Evolutionary conservation across 2,329 filamentous ascomycete genomes (phyloP).

Genomic region (Pseudophaeomoniella oleicola): DNA sequence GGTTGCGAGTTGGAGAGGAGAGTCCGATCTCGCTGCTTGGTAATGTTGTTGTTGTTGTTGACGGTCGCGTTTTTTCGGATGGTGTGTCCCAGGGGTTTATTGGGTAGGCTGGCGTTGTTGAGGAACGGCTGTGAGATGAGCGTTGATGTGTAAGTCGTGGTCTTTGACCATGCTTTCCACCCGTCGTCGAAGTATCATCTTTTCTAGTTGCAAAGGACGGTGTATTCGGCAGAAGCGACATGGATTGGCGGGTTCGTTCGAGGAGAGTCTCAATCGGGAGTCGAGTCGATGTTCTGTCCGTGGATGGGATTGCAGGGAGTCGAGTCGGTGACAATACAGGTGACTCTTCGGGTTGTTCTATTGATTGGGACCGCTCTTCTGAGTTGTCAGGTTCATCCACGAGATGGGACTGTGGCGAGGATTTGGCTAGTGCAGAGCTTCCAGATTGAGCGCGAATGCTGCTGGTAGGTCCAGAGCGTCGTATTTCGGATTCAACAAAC

Average conservation of each 20-base stretch:
- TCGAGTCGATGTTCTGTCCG: neutral
- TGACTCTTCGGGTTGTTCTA: too few species aligned
- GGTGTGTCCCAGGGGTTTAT: slow-evolving; percentile 44
- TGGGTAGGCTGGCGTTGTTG: slow-evolving; percentile 24
- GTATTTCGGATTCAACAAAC: too few species aligned
- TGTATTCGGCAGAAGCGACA: slow-evolving; percentile 40
- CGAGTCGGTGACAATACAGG: neutral
- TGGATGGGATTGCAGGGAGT: neutral
- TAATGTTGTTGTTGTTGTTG: too few species aligned
- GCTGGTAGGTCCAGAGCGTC: too few species aligned
- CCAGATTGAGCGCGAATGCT: neutral
- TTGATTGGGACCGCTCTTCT: too few species aligned
- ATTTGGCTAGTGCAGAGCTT: neutral
- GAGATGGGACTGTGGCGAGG: neutral
- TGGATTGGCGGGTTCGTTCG: slow-evolving; percentile 69
- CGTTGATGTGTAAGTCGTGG: slow-evolving; percentile 7
- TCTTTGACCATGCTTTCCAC: slow-evolving; percentile 10
- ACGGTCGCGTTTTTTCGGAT: neutral
- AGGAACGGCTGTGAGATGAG: slow-evolving; percentile 10
- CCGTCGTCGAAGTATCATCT: neutral
- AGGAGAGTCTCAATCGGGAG: slow-evolving; percentile 35
- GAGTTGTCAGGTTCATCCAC: too few species aligned
- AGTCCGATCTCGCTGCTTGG: too few species aligned
- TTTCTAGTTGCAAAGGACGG: neutral
- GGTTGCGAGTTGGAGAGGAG: too few species aligned